phyloP scores from a whole-genome alignment of 1,284 basidiomycete species.

The Rhodotorula sp. region DNA sequence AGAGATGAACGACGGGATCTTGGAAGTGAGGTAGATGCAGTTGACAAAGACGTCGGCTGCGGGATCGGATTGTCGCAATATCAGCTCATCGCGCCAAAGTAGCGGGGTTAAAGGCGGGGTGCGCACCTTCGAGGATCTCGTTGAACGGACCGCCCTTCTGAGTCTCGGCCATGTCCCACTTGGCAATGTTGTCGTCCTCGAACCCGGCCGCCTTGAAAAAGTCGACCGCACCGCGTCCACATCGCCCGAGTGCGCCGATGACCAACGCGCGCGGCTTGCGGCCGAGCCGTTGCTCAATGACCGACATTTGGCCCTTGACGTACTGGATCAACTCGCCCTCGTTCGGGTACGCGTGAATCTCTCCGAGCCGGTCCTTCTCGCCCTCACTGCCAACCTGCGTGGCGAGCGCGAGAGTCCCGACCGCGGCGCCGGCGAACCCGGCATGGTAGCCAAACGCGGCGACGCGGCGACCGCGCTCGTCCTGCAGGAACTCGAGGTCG shows the following conservation, averaged over 20 bases:
- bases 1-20: conserved; percentile 86
- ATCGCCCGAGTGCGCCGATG: conserved; percentile 92
- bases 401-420: conserved; percentile 80
- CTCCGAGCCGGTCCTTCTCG: conserved; percentile 59
- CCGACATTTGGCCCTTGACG: conserved; percentile 56
- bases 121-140: conserved; percentile 78
- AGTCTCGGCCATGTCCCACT: conserved; percentile 98
- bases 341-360: conserved; percentile 74
- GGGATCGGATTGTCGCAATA: conserved; percentile 5
- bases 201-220: conserved; percentile 91
- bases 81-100: neutral
- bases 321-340: conserved; percentile 74
- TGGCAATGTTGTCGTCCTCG: conserved; percentile 85
- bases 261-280: conserved; percentile 84
- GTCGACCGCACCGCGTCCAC: conserved; percentile 94
- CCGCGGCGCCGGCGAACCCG: conserved; percentile 95
- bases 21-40: conserved; percentile 93
- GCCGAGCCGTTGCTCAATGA: conserved; percentile 59
- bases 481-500: conserved; percentile 94
- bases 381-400: conserved; percentile 60
- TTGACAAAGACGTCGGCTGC: conserved; percentile 96
- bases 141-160: conserved; percentile 95
- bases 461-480: conserved; percentile 79
- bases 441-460: conserved; percentile 99
- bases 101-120: too few species aligned